phyloP scores from a whole-genome alignment of 306 rosid species.

The Mucuna pruriens region DNA sequence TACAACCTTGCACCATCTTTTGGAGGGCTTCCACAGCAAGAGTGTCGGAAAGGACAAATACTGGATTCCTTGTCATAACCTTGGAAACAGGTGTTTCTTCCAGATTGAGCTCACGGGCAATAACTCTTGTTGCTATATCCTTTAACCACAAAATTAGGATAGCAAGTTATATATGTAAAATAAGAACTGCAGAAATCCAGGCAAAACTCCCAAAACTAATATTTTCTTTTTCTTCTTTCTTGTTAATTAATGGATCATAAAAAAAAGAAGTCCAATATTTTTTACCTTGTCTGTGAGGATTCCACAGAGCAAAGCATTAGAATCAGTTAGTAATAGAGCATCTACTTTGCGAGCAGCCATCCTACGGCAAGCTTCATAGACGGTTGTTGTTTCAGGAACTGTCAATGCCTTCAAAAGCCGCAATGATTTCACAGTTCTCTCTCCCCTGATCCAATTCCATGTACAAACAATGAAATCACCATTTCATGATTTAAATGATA shows the following conservation, averaged over 20 bases:
- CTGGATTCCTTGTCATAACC: conserved; percentile 94
- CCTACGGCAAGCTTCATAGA: conserved; percentile 84
- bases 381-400: conserved; percentile 77
- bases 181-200: conserved; percentile 11
- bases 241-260: not conserved
- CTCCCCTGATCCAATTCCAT: conserved; percentile 70
- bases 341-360: conserved; percentile 94
- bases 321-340: conserved; percentile 88
- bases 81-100: conserved; percentile 87
- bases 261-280: conserved; percentile 18
- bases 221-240: not conserved
- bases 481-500: conserved; percentile 10
- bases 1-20: conserved; percentile 99
- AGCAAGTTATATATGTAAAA: not conserved
- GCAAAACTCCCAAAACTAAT: not conserved
- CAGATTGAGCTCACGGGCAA: conserved; percentile 74
- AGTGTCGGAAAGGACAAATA: conserved; percentile 90
- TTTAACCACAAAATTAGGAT: conserved; percentile 43
- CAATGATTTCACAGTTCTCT: conserved; percentile 84
- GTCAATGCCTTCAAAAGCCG: conserved; percentile 93
- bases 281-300: conserved; percentile 96
- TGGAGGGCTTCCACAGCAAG: conserved; percentile 99
- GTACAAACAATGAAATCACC: not conserved
- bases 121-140: conserved; percentile 92
- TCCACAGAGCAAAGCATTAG: conserved; percentile 95